A percentile compares a stretch with the other conserved stretches of the same genome.
These are phyloP conservation scores for Fraxinus dipetala DNA, from an alignment of 305 asterid species.

Conservation along the genomic window DNA sequence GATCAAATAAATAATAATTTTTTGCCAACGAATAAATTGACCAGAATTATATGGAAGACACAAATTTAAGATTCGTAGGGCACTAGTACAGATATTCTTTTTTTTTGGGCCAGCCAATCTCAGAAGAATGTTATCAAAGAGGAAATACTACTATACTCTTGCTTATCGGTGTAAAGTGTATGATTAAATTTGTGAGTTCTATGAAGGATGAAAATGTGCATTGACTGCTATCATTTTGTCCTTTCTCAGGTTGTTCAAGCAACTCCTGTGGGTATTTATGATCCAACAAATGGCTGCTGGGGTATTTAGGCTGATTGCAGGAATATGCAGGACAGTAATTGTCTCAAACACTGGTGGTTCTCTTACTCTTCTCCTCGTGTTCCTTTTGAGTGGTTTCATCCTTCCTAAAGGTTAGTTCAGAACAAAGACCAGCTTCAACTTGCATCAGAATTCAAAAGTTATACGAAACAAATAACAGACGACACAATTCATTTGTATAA, in stretches of 20 bases:
- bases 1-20: background rate
- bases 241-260: slow-evolving; percentile 49
- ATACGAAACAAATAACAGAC: background rate
- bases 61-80: background rate
- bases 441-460: background rate
- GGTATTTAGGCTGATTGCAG: slow-evolving; percentile 46
- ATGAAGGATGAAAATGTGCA: background rate
- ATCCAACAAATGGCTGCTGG: slow-evolving; percentile 64
- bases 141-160: background rate
- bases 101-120: background rate
- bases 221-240: background rate
- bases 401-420: slow-evolving; percentile 45
- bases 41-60: background rate
- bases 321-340: slow-evolving; percentile 48
- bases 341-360: slow-evolving; percentile 58
- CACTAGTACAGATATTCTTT: background rate
- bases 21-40: background rate
- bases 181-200: background rate
- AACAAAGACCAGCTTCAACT: background rate
- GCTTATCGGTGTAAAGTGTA: background rate
- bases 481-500: background rate
- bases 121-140: background rate
- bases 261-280: slow-evolving; percentile 36
- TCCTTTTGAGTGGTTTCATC: slow-evolving; percentile 60
- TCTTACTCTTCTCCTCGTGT: slow-evolving; percentile 41